Evolutionary conservation across 2,329 filamentous ascomycete genomes (phyloP), one percentile per base, ranked within the genome.

Genomic region (Mariannaea elegans): DNA sequence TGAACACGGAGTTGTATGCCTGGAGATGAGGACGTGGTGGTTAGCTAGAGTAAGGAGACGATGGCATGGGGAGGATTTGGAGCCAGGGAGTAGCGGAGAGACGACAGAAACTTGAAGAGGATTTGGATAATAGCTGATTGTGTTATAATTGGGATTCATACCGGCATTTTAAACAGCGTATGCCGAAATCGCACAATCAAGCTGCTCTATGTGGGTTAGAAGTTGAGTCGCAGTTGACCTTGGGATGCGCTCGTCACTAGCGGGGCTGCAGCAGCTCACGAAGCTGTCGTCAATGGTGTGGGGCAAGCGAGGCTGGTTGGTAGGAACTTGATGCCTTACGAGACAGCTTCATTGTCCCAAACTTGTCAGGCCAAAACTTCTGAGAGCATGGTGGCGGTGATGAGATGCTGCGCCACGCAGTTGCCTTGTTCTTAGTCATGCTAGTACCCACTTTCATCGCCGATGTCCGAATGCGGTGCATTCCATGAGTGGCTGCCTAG

Each of bases 1-100:
- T 90, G 88, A 97, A 97, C 85, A 97, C 91, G 77, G 92, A 97
- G 85, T 98, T 96, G 86, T 97, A 98, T 80, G 94, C 94, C 93
- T 97, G 65, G 59, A 63, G 52, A 55, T 19, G 47, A 18, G 56
- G 19, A 49, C 57, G 58, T 32, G 48, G 63, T 55, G 57, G 61
- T 77, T 67, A 72, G 72, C 58, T 41, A 27, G 16, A 10, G 39
- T 56, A 46, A 46, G 31, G 42, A 39, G 59, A 52, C 54, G 44
- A 55, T 64, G 56, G 56, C 57, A 52, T 61, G 52, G n/a, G 60
- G 59, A 52, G 54, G 57, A 63, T 59, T 41, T 36, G 50, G 52
- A 66, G 53, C 59, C 24, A 50, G 52, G n/a, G 48, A 59, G 49
- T 50, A 47, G 59, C 59, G 61, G 62, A 59, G 50, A 38, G 54